These are phyloP conservation scores for Psilocybe subaeruginosa DNA, from an alignment of 768 basidiomycete species.

Conservation along the genomic window DNA sequence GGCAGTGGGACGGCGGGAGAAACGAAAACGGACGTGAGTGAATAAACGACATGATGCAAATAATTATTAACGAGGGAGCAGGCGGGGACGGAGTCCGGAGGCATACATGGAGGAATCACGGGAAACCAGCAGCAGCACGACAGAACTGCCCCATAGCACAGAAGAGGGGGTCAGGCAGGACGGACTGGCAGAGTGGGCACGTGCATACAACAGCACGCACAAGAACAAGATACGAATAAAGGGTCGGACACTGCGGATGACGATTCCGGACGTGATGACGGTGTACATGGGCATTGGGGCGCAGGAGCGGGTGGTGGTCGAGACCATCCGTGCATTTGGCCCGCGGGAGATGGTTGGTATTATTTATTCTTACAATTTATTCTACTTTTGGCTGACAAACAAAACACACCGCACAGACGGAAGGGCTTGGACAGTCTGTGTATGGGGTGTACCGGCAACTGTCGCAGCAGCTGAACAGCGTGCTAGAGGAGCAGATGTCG, in stretches of 20 bases:
- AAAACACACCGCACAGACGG: constrained; percentile 43
- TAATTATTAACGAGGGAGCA: not conserved
- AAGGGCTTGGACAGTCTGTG: constrained; percentile 70
- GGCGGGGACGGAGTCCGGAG: constrained; percentile 16
- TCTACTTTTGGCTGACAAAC: too few relatives aligned
- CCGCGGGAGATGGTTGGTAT: constrained; percentile 67
- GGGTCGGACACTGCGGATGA: constrained; percentile 58
- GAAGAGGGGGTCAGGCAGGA: constrained; percentile 46
- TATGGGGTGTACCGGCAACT: constrained; percentile 66
- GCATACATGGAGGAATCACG: constrained; percentile 4
- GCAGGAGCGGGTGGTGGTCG: constrained; percentile 46
- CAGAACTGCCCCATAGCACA: constrained; percentile 44
- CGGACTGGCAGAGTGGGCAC: constrained; percentile 56
- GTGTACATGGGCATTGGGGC: constrained; percentile 60
- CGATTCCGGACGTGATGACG: constrained; percentile 65
- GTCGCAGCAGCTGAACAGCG: constrained; percentile 66
- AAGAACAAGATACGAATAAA: constrained; percentile 57
- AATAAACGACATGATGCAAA: not conserved
- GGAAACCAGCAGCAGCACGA: constrained; percentile 36
- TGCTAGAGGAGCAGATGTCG: constrained; percentile 56
- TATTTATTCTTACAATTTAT: not conserved
- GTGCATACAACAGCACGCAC: constrained; percentile 54
- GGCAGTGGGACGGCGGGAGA: constrained; percentile 47
- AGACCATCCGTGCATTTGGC: constrained; percentile 71
- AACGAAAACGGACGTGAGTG: constrained; percentile 59